Percentiles rank a stretch among this genome's conserved stretches.
Conservation (phyloP, 495 filamentous ascomycete species). For the Rhypophila decipiens region DNA sequence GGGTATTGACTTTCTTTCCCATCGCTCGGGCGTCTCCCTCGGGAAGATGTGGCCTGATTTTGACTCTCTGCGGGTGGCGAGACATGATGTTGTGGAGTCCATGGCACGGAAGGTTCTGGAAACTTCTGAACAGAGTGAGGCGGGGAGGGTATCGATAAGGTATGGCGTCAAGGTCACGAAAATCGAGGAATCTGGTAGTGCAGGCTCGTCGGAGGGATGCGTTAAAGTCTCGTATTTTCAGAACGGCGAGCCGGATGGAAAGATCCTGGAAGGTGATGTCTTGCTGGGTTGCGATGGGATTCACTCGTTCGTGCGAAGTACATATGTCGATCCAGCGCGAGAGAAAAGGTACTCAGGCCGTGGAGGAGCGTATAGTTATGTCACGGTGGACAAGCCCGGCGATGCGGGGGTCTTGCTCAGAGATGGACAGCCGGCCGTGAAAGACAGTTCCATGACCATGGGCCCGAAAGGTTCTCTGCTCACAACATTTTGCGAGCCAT, state of each 20-base stretch:
- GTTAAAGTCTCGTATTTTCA: neutral
- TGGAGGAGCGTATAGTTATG: conserved; percentile 41
- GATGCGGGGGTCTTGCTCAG: conserved; percentile 18
- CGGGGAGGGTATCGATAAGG: conserved; percentile 25
- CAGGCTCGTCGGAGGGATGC: neutral
- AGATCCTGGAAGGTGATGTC: conserved; percentile 40
- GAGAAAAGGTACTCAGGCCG: conserved; percentile 50
- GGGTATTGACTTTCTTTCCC: conserved; percentile 41
- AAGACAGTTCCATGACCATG: conserved; percentile 43
- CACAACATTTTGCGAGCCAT: conserved; percentile 43
- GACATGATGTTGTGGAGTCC: conserved; percentile 40
- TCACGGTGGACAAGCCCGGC: conserved; percentile 27
- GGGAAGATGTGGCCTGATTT: conserved; percentile 39
- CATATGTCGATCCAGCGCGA: conserved; percentile 45
- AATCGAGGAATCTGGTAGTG: conserved; percentile 19
- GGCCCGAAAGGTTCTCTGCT: conserved; percentile 50
- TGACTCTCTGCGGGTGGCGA: conserved; percentile 42
- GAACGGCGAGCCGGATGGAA: conserved; percentile 26
- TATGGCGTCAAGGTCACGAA: conserved; percentile 25
- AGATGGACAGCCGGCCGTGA: conserved; percentile 35
- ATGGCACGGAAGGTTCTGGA: conserved; percentile 33
- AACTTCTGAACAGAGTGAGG: too few species aligned
- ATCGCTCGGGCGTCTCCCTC: conserved; percentile 41
- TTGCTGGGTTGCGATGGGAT: conserved; percentile 59
- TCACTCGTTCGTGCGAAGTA: conserved; percentile 49